These are phyloP conservation scores for Fusarium annulatum DNA, from an alignment of 2,329 filamentous ascomycete genomes.

Conservation along the genomic window DNA sequence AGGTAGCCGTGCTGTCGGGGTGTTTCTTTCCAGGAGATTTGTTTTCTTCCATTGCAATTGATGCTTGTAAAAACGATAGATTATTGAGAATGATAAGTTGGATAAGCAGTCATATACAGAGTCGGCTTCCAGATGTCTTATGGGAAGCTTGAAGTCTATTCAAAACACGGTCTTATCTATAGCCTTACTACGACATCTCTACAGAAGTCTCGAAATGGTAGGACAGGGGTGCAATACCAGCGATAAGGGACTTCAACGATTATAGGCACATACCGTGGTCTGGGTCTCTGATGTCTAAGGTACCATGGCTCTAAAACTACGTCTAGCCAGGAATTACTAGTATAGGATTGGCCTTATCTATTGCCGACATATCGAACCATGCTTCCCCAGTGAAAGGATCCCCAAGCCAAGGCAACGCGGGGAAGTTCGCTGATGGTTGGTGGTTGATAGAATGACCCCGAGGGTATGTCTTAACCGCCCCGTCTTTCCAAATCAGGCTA, in stretches of 20 bases:
- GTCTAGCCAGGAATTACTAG: not conserved
- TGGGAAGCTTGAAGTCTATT: too few species aligned
- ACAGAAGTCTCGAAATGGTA: too few species aligned
- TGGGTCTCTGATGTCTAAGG: accelerated
- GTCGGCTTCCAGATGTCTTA: not conserved
- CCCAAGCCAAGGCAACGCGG: not conserved
- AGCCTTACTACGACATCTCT: not conserved
- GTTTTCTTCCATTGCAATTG: not conserved
- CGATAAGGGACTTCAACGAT: not conserved
- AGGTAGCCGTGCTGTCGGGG: accelerated
- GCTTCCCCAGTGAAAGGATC: not conserved
- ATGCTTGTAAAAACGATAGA: too few species aligned
- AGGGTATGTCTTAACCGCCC: not conserved
- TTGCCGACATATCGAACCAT: not conserved
- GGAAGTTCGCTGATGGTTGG: accelerated
- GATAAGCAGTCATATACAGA: too few species aligned
- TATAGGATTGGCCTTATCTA: not conserved
- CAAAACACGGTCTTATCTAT: not conserved
- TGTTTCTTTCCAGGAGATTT: accelerated
- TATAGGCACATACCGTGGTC: not conserved
- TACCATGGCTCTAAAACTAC: not conserved
- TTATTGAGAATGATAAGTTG: not conserved
- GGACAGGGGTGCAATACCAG: too few species aligned
- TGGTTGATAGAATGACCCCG: not conserved
- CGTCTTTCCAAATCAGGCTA: not conserved